Base-by-base conservation (phyloP, 2,329 filamentous ascomycete genomes). In the Pleomassaria siparia region DNA sequence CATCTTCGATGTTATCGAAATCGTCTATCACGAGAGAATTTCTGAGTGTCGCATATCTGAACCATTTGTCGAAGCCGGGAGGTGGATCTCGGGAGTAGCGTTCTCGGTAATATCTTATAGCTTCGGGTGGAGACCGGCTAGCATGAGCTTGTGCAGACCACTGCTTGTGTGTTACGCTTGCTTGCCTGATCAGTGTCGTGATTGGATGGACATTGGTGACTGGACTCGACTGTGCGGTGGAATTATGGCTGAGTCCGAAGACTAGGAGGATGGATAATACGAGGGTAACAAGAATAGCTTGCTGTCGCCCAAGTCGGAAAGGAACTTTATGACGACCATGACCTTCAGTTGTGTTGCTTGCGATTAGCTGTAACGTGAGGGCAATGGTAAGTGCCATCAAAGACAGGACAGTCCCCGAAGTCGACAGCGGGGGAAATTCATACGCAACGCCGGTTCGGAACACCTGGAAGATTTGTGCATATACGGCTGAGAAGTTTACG, bases 51-150 rank as follows among this genome's bases (percentile, higher is more conserved):
- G 82, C 81, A 60, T 77, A 84, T 29, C 76, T 62, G 56, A 80
- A 84, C 82, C 82, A 85, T 47, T 75, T 69, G 51, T 84, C 79
- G 53, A 85, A 85, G 11, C 77, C 76, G 9, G 82, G 81, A 21
- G 82, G 82, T 1, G 82, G 82, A 50, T 77, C 72, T 44, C 77
- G 75, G 2, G 71, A 63, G 56, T 84, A 82, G 51, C 80, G 74
- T 41, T 68, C 63, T 35, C 70, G 73, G 60, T 85, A 85, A 30
- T 77, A 71, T 16, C 64, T 52, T 6, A 80, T 76, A 21, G 80
- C 80, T 48, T 78, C 73, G 25, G 66, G 58, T 1, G 84, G 63
- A 10, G 68, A 77, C 13, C 64, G 69, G 59, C 79, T 82, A 30
- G 62, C 63, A 20, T 72, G 69, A 10, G 80, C 76, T 51, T 78